Conservation (phyloP, 805 yeast species). For the Metschnikowia bowlesiae region DNA sequence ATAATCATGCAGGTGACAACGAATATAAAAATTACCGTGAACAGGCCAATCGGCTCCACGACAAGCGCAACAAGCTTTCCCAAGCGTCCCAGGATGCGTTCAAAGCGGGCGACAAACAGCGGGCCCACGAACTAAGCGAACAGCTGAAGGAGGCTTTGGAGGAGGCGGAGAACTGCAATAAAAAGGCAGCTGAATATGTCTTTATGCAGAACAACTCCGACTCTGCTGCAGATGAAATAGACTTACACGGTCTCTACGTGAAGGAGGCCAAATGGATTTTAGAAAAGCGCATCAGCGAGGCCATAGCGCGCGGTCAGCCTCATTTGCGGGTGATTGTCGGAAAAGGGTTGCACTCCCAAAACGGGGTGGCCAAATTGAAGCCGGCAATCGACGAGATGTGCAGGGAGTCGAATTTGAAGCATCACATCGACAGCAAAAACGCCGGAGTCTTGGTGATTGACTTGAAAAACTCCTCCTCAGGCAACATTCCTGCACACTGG, state of each 20-base stretch:
- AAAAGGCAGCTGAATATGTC: conserved; percentile 84
- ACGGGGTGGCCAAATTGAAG: conserved; percentile 80
- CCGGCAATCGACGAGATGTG: conserved; percentile 86
- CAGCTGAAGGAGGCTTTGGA: conserved; percentile 56
- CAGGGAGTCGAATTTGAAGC: conserved; percentile 55
- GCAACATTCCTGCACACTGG: conserved; percentile 35
- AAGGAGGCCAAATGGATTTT: conserved; percentile 81
- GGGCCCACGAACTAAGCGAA: conserved; percentile 70
- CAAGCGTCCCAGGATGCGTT: conserved; percentile 74
- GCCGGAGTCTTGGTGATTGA: conserved; percentile 77
- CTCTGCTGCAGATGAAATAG: conserved; percentile 81
- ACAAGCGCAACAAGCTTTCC: conserved; percentile 51
- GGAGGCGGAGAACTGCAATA: conserved; percentile 66
- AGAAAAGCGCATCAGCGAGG: conserved; percentile 67
- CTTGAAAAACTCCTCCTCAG: conserved; percentile 29
- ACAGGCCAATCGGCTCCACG: conserved; percentile 64
- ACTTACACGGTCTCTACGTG: conserved; percentile 86
- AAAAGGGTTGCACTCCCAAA: conserved; percentile 79
- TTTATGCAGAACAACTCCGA: conserved; percentile 86
- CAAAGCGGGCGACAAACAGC: conserved; percentile 63
- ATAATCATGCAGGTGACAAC: conserved; percentile 67
- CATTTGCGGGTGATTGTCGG: conserved; percentile 84
- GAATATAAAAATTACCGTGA: conserved; percentile 61
- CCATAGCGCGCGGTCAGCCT: conserved; percentile 53
- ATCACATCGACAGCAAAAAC: conserved; percentile 64